These are phyloP conservation scores for Crithidia expoeki DNA, from an alignment of 208 protist genomes.

Conservation along the genomic window DNA sequence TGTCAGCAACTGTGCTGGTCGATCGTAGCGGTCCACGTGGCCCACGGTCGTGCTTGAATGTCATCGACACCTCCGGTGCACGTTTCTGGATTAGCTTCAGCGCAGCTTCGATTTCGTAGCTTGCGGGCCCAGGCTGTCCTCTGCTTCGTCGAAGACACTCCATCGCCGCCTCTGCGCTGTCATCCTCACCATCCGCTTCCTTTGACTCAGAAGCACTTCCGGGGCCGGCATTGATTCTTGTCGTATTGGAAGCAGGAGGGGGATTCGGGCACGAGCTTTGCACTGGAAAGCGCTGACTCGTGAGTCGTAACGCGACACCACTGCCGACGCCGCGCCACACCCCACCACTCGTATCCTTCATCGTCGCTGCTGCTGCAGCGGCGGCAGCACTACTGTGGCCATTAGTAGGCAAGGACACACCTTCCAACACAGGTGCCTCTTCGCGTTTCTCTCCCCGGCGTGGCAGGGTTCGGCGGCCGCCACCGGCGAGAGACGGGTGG, in stretches of 20 bases:
- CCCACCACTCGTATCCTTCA: neutral
- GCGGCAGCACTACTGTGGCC: neutral
- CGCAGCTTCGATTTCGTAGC: constrained; percentile 29
- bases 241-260: no score
- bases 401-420: neutral
- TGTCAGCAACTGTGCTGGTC: neutral
- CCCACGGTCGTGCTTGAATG: constrained; percentile 32
- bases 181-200: neutral
- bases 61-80: constrained; percentile 33
- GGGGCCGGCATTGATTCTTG: no score
- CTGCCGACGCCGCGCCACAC: constrained; percentile 38
- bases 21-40: constrained; percentile 29
- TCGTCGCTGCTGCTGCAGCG: neutral
- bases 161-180: neutral
- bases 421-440: neutral
- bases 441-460: neutral
- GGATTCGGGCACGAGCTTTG: neutral
- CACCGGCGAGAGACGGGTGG: constrained; percentile 27
- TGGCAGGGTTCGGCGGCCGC: constrained; percentile 15
- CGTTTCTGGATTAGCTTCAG: constrained; percentile 17
- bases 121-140: constrained; percentile 29
- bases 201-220: no score
- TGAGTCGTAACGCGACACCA: constrained; percentile 31
- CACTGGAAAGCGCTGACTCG: constrained; percentile 28
- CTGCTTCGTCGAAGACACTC: constrained; percentile 14